These are phyloP conservation scores for Emiliania huxleyi DNA, from an alignment of 78 protist species.

Conservation along the genomic window DNA sequence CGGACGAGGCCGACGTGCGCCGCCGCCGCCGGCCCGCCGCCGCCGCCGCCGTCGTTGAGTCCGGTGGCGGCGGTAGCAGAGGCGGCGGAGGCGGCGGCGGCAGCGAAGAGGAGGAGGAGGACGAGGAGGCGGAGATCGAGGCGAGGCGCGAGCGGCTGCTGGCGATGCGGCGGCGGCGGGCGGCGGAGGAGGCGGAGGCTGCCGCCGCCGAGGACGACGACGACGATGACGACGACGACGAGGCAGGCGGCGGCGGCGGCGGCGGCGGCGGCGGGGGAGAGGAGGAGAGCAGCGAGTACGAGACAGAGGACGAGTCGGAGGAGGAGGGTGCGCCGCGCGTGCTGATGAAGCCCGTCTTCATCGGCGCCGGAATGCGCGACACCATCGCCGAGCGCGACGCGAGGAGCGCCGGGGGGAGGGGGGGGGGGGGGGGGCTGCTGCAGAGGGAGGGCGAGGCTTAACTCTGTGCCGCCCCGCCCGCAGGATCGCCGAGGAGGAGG, in stretches of 20 bases:
- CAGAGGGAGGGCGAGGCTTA: no score
- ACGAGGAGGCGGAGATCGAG: background rate
- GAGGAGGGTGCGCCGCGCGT: background rate
- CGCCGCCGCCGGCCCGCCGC: background rate
- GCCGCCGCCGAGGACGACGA: background rate
- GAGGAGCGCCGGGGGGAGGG: background rate
- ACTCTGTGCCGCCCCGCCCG: no score
- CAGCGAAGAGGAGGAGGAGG: conserved; percentile 4
- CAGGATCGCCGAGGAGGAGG: background rate
- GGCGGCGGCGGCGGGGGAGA: background rate
- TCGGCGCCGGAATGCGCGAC: background rate
- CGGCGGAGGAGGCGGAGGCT: background rate
- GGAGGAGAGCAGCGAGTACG: background rate
- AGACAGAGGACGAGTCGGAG: background rate
- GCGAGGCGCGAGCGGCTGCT: background rate
- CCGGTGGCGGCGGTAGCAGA: no score
- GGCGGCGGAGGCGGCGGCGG: no score
- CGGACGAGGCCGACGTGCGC: background rate
- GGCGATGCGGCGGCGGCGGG: background rate
- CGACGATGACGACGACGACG: background rate
- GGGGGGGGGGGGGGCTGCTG: background rate
- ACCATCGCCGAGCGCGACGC: background rate
- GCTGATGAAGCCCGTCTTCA: background rate
- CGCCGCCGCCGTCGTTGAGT: background rate
- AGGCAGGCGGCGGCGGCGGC: background rate